Evolutionary conservation across 2,329 filamentous ascomycete species (phyloP).

Genomic region (Drechmeria coniospora): DNA sequence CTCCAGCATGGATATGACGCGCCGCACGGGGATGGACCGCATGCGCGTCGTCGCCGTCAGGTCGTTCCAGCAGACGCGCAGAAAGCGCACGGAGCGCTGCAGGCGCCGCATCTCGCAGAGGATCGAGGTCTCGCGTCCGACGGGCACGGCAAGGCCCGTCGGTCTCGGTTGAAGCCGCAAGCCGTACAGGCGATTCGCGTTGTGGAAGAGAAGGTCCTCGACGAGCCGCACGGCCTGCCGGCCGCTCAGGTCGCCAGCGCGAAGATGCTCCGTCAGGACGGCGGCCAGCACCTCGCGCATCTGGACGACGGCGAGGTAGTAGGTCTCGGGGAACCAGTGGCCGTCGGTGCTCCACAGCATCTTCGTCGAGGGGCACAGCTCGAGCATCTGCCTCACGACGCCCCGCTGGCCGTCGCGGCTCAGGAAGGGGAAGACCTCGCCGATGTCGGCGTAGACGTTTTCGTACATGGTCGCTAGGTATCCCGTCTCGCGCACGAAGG

Average conservation of each 20-base stretch:
- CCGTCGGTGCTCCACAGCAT: constrained; percentile 70
- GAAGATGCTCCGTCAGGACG: constrained; percentile 52
- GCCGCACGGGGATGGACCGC: constrained; percentile 50
- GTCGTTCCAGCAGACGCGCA: constrained; percentile 66
- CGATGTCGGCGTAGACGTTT: constrained; percentile 72
- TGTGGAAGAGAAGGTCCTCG: constrained; percentile 57
- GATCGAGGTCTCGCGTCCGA: too few relatives aligned
- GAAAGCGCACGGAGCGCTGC: constrained; percentile 22
- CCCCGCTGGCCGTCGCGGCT: constrained; percentile 61
- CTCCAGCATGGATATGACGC: constrained; percentile 31
- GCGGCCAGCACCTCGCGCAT: constrained; percentile 55
- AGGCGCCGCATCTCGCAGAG: not conserved
- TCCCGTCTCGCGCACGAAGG: constrained; percentile 62
- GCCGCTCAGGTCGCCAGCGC: constrained; percentile 44
- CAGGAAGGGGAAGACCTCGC: constrained; percentile 66
- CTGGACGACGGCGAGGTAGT: constrained; percentile 55
- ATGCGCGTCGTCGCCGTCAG: constrained; percentile 55
- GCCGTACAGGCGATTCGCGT: constrained; percentile 60
- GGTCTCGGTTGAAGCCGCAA: constrained; percentile 19
- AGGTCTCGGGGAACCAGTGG: constrained; percentile 67
- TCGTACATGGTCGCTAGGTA: constrained; percentile 64
- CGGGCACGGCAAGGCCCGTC: not conserved
- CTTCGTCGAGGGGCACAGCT: constrained; percentile 60
- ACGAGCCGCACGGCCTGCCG: constrained; percentile 48
- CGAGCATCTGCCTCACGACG: constrained; percentile 56